phyloP scores from a whole-genome alignment of 345 rosid genomes.

The Citrus reticulata region DNA sequence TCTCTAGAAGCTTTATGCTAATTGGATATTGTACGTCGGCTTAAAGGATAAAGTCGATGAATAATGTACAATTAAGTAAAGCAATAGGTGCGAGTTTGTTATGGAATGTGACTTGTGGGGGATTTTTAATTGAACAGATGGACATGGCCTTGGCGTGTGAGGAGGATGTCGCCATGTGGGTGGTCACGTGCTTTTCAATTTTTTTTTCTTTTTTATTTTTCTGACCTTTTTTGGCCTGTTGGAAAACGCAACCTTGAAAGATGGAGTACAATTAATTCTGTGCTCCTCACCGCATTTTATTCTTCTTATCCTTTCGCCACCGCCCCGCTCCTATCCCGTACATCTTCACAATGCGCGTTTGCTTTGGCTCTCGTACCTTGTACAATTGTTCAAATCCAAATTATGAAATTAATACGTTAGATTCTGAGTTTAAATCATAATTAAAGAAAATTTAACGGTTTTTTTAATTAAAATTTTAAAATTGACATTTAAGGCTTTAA shows the following conservation, averaged over 20 bases:
- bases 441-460: no score
- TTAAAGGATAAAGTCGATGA: not conserved
- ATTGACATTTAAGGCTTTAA: no score
- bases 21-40: not conserved
- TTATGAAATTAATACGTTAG: no score
- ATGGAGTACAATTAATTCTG: not conserved
- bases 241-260: not conserved
- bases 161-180: not conserved
- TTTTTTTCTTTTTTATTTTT: not conserved
- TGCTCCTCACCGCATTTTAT: not conserved
- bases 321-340: no score
- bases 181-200: not conserved
- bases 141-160: not conserved
- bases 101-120: no score
- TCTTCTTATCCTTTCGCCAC: not conserved
- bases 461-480: no score
- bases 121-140: no score
- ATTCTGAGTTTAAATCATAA: no score
- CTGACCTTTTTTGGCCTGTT: no score
- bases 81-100: not conserved
- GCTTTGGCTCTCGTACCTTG: no score
- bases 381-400: no score
- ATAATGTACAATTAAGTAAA: not conserved
- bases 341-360: no score
- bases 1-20: not conserved